Percentiles rank a stretch among this genome's conserved stretches.
Evolutionary conservation across 2,329 filamentous ascomycete genomes (phyloP).

Genomic region (Cytospora chrysosperma): DNA sequence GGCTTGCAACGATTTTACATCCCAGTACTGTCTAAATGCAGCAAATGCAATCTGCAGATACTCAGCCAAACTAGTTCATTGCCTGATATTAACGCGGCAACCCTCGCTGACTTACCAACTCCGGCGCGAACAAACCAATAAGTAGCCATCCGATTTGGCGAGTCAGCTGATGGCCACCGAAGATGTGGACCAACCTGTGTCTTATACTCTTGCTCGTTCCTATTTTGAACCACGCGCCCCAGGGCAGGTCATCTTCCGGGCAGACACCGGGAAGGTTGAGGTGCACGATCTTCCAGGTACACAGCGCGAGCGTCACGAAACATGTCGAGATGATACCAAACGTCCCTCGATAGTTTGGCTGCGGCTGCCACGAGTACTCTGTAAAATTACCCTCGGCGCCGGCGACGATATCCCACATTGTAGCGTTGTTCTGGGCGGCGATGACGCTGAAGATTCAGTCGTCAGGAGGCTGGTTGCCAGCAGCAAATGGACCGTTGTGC

Average conservation of each 20-base stretch:
- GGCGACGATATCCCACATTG: conserved; percentile 21
- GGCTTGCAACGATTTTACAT: conserved; percentile 8
- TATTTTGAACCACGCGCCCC: conserved; percentile 13
- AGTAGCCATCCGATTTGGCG: conserved; percentile 18
- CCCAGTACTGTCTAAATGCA: conserved; percentile 19
- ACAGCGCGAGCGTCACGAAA: conserved; percentile 17
- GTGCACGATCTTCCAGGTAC: conserved; percentile 18
- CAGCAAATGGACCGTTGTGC: neutral
- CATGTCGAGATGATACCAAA: conserved; percentile 15
- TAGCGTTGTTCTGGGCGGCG: neutral
- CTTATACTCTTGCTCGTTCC: conserved; percentile 4
- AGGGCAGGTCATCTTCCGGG: conserved; percentile 13
- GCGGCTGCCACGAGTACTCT: conserved; percentile 8
- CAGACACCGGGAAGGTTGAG: conserved; percentile 16
- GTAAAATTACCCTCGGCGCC: conserved; percentile 12
- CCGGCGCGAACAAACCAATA: conserved; percentile 14
- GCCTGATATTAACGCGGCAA: neutral
- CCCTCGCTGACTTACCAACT: conserved; percentile 8
- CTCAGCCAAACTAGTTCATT: neutral
- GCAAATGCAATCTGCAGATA: conserved; percentile 11
- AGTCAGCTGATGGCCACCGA: conserved; percentile 15
- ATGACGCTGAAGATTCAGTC: neutral
- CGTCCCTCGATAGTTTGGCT: conserved; percentile 12
- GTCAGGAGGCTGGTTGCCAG: neutral
- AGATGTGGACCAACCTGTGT: conserved; percentile 14